Evolutionary conservation across 2,329 filamentous ascomycete species (phyloP), one percentile per base, ranked within the genome.

Genomic region (Aphanoascus verrucosus): DNA sequence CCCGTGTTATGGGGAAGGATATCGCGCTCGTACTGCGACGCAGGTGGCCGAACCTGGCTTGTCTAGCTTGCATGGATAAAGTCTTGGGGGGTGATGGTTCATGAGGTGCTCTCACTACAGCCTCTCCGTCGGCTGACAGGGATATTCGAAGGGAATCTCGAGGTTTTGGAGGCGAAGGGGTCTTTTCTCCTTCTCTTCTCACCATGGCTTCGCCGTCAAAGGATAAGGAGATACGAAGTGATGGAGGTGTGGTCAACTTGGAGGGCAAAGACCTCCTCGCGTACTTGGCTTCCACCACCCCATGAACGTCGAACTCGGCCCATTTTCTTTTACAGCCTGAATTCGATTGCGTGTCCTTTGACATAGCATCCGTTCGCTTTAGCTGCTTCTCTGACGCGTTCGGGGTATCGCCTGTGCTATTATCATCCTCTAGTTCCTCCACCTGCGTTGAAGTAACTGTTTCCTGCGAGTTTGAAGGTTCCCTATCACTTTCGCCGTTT

Each of bases 41-140:
- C 40, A 88, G 74, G 34, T 75, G 77, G 43, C 77, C 69, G 49
- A 68, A 67, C 51, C 77, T 75, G 15, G 79, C 69, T 12, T 71
- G 72, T 34, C 77, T 68, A 14, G 72, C 65, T 53, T 67, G 75
- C 59, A 65, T 72, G 55, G 72, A 77, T 60, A 72, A 72, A 61
- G 72, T 69, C 61, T 77, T 74, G 55, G 76, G 80, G 49, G 86
- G 85, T 2, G 84, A 85, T 31, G 78, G 75, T 58, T 84, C 81
- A 57, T 84, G 78, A 52, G 84, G 76, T 14, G 79, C 81, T 19
- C 90, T 81, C 49, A 96, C 77, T 62, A 91, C 85, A n/a, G 91
- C 91, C 64, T 90, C 91, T 60, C 91, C 91, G 64, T 96, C 88
- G 32, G 90, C 78, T 15, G 88, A 93, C 63, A 93, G 82, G 1